These are phyloP conservation scores for Coprinellus aureogranulatus DNA, from an alignment of 768 basidiomycete genomes.

Conservation along the genomic window DNA sequence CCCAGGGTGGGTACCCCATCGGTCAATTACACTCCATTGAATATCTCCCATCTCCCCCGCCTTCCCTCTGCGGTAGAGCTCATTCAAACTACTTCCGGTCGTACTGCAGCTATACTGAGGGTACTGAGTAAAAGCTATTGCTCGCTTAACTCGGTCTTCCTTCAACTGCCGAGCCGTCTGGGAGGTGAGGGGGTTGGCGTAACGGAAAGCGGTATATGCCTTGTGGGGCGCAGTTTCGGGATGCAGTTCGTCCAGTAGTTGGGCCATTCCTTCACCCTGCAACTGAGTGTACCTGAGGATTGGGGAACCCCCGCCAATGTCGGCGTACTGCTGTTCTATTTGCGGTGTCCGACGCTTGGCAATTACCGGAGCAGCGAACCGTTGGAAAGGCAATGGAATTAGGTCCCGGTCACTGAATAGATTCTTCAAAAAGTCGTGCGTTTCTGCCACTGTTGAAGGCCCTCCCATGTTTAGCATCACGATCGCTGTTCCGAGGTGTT, in stretches of 20 bases:
- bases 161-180: slow-evolving; percentile 81
- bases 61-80: slow-evolving; percentile 70
- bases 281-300: slow-evolving; percentile 85
- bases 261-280: slow-evolving; percentile 89
- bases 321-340: slow-evolving; percentile 92
- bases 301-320: slow-evolving; percentile 95
- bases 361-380: slow-evolving; percentile 80
- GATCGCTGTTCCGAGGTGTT: slow-evolving; percentile 50
- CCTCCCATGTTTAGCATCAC: slow-evolving; percentile 99
- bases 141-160: slow-evolving; percentile 86
- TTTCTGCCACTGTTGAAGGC: slow-evolving; percentile 79
- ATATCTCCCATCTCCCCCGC: slow-evolving; percentile 63
- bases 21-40: slow-evolving; percentile 96
- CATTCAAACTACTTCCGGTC: slow-evolving; percentile 95
- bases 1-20: slow-evolving; percentile 95
- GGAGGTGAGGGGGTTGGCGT: slow-evolving; percentile 85
- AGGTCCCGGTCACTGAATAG: slow-evolving; percentile 91
- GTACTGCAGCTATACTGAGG: slow-evolving; percentile 99
- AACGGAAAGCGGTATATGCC: slow-evolving; percentile 92
- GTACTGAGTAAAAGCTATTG: slow-evolving; percentile 96
- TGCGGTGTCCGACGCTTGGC: slow-evolving; percentile 85
- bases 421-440: slow-evolving; percentile 87
- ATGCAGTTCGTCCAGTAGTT: slow-evolving; percentile 89
- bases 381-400: slow-evolving; percentile 93
- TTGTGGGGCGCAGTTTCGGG: slow-evolving; percentile 94